phyloP scores from a whole-genome alignment of 2,329 filamentous ascomycete species.

The Aspergillus thermomutatus region DNA sequence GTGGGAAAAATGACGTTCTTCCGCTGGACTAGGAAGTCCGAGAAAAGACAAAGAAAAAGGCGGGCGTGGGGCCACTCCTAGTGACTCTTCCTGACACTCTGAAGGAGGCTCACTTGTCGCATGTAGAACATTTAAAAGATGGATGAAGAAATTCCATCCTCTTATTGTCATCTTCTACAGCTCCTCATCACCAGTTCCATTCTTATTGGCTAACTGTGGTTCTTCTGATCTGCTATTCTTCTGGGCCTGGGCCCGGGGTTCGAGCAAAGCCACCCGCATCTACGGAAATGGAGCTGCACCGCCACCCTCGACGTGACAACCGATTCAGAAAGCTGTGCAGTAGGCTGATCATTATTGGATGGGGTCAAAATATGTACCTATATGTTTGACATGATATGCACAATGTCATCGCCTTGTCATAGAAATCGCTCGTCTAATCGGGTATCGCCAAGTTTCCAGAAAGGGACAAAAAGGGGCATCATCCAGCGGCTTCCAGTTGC shows the following conservation, averaged over 20 bases:
- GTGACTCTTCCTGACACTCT: background rate
- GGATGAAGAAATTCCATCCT: background rate
- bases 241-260: background rate
- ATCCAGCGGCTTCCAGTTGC: background rate
- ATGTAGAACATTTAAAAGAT: background rate
- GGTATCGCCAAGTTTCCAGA: conserved; percentile 7
- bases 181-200: background rate
- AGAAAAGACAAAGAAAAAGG: conserved; percentile 2
- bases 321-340: background rate
- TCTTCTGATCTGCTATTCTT: background rate
- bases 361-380: background rate
- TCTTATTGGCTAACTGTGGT: background rate
- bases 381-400: background rate
- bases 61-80: conserved; percentile 10
- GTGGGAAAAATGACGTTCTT: conserved; percentile 11
- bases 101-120: background rate
- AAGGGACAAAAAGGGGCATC: background rate
- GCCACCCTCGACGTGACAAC: conserved; percentile 8
- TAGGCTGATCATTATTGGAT: background rate
- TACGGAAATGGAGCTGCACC: conserved; percentile 14
- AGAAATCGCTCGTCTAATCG: background rate
- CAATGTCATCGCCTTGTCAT: background rate
- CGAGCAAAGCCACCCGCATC: conserved; percentile 3
- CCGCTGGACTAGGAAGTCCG: background rate
- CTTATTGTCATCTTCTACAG: background rate